A percentile compares a stretch with the other conserved stretches of the same genome.
phyloP scores from a whole-genome alignment of 345 rosid species.

The Corymbia maculata region DNA sequence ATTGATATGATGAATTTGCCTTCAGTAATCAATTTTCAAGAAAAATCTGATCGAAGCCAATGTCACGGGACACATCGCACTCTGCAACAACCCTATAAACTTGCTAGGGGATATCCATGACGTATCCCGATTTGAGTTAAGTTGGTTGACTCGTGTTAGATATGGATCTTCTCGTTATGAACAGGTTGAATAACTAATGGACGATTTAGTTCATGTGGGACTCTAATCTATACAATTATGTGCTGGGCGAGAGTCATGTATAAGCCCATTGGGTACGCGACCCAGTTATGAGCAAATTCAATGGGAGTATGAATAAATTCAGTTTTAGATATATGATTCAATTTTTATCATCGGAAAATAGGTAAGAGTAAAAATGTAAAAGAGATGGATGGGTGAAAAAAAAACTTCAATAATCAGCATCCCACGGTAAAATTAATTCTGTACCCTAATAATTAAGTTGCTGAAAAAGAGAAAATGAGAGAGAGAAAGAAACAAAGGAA shows the following conservation, averaged over 20 bases:
- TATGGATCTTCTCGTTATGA: not conserved
- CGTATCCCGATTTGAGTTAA: not conserved
- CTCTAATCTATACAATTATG: not conserved
- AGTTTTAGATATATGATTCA: too few relatives aligned
- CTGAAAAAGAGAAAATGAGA: not conserved
- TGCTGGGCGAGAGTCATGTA: not conserved
- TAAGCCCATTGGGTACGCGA: not conserved
- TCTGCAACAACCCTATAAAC: not conserved
- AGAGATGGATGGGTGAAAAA: too few relatives aligned
- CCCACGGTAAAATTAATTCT: not conserved
- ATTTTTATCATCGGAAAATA: too few relatives aligned
- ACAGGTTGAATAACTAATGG: not conserved
- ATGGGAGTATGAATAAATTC: too few relatives aligned
- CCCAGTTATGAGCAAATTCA: too few relatives aligned
- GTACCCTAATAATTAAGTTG: not conserved
- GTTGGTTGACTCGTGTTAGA: not conserved
- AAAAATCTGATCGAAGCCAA: not conserved
- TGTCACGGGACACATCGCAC: not conserved
- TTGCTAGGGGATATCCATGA: not conserved
- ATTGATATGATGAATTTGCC: not conserved
- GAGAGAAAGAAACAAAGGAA: not conserved
- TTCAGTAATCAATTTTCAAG: rapidly evolving
- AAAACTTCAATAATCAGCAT: not conserved
- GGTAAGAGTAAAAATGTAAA: too few relatives aligned
- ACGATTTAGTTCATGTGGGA: not conserved